These are phyloP conservation scores for Ogataea methanolica DNA, from an alignment of 805 yeast genomes.

Conservation along the genomic window DNA sequence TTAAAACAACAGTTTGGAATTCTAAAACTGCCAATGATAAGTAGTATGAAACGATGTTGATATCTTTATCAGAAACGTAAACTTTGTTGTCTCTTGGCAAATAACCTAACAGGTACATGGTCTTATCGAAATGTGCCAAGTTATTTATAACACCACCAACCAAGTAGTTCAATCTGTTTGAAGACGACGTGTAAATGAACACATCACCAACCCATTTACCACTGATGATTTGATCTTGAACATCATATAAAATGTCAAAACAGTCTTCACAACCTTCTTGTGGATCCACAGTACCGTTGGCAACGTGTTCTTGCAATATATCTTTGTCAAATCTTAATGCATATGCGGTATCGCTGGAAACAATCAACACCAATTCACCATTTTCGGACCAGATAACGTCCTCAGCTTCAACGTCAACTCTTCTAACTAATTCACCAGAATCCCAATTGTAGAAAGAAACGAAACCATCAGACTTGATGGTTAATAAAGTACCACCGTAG, in stretches of 20 bases:
- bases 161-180: slow-evolving; percentile 86
- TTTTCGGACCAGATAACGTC: slow-evolving; percentile 91
- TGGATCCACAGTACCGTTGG: slow-evolving; percentile 52
- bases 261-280: slow-evolving; percentile 89
- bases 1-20: slow-evolving; percentile 90
- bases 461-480: slow-evolving; percentile 79
- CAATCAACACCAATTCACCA: slow-evolving; percentile 81
- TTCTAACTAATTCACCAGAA: slow-evolving; percentile 73
- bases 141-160: slow-evolving; percentile 94
- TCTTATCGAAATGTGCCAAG: slow-evolving; percentile 87
- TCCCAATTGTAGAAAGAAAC: slow-evolving; percentile 95
- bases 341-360: slow-evolving; percentile 68
- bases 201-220: slow-evolving; percentile 99
- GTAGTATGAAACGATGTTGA: slow-evolving; percentile 75
- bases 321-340: slow-evolving; percentile 72
- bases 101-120: slow-evolving; percentile 83
- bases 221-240: slow-evolving; percentile 74
- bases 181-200: slow-evolving; percentile 80
- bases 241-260: slow-evolving; percentile 79
- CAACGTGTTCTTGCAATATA: slow-evolving; percentile 57
- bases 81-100: slow-evolving; percentile 85
- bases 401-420: slow-evolving; percentile 81
- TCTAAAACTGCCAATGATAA: slow-evolving; percentile 84
- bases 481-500: slow-evolving; percentile 85
- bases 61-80: slow-evolving; percentile 86